A percentile compares a stretch with the other conserved stretches of the same genome.
phyloP scores from a whole-genome alignment of 2,329 filamentous ascomycete genomes.

The Cercospora nicotianae region DNA sequence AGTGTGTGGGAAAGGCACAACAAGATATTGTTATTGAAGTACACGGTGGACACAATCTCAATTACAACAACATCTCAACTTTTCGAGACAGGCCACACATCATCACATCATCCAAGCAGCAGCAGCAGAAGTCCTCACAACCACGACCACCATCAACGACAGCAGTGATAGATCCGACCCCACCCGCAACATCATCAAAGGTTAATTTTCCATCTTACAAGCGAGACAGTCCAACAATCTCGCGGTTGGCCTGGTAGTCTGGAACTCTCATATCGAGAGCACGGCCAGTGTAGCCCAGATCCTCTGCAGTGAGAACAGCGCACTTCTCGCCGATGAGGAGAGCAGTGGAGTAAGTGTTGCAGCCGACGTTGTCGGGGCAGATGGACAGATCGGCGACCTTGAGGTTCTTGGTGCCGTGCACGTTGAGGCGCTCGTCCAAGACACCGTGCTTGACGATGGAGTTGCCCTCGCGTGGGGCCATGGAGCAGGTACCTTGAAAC shows the following conservation, averaged over 20 bases:
- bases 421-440: constrained; percentile 73
- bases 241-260: constrained; percentile 49
- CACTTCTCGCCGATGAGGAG: constrained; percentile 75
- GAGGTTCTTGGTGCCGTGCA: constrained; percentile 73
- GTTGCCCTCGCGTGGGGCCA: constrained; percentile 75
- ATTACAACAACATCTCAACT: background rate
- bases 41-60: background rate
- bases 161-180: background rate
- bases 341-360: constrained; percentile 64
- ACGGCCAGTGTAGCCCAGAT: constrained; percentile 70
- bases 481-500: constrained; percentile 64
- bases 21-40: background rate
- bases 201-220: constrained; percentile 36
- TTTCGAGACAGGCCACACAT: background rate
- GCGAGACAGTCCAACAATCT: constrained; percentile 45
- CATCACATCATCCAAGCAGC: too few species aligned
- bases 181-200: too few species aligned
- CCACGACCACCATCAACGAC: background rate
- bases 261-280: constrained; percentile 76
- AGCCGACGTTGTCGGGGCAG: constrained; percentile 75
- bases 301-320: constrained; percentile 68
- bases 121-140: background rate
- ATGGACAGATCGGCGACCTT: constrained; percentile 76
- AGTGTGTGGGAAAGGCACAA: background rate
- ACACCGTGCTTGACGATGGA: constrained; percentile 79